phyloP scores from a whole-genome alignment of 805 yeast species.

The Suhomyces xylopsoci region DNA sequence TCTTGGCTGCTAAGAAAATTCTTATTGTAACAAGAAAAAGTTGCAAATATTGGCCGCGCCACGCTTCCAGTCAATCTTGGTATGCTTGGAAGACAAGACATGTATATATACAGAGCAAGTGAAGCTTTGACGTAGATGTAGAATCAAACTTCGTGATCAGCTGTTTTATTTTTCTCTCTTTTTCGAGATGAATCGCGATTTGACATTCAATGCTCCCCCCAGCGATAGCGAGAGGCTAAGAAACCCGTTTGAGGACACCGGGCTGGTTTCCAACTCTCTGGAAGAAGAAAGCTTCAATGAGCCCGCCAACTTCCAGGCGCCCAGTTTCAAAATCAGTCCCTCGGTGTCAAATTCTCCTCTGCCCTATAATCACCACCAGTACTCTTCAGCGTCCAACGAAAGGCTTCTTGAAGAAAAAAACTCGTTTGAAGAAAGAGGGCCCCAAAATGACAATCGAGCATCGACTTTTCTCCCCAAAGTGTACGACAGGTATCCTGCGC shows the following conservation, averaged over 20 bases:
- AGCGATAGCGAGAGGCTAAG: neutral
- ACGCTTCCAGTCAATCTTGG: neutral
- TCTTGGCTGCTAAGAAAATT: constrained; percentile 1
- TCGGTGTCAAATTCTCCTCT: neutral
- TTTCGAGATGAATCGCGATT: constrained; percentile 14
- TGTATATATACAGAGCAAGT: neutral
- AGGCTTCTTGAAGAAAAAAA: neutral
- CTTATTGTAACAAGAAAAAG: constrained; percentile 3
- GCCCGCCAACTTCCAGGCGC: neutral
- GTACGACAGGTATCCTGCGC: constrained; percentile 61
- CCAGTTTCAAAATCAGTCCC: neutral
- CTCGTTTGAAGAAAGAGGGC: neutral
- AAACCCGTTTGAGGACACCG: constrained; percentile 3
- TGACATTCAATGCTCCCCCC: constrained; percentile 17
- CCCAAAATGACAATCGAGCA: neutral
- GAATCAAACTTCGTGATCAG: too few species aligned
- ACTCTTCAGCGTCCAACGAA: neutral
- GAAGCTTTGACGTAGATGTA: neutral
- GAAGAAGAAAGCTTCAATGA: neutral
- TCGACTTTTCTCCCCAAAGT: neutral
- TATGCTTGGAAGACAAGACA: neutral
- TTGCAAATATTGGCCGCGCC: neutral
- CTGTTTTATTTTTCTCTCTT: too few species aligned
- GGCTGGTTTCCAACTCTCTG: neutral
- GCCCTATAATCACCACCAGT: neutral